Evolutionary conservation across 352 stramenopile genomes (phyloP).

Genomic region (Vaucheria bursata): DNA sequence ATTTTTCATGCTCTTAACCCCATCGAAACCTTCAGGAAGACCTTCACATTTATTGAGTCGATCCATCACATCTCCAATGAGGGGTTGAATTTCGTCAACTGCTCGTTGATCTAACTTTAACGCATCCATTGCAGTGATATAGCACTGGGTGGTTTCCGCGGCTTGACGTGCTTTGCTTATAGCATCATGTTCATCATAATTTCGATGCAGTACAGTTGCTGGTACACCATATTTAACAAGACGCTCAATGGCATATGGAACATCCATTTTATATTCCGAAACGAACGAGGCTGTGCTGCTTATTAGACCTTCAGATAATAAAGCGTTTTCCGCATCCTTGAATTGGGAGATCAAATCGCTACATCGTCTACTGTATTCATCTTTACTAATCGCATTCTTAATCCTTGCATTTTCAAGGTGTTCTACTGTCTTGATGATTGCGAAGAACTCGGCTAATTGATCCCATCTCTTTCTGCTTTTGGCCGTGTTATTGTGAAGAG

Average conservation of each 20-base stretch:
- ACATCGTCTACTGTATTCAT: slow-evolving; percentile 87
- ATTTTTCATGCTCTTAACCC: slow-evolving; percentile 77
- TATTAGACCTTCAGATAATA: slow-evolving; percentile 60
- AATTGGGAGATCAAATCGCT: slow-evolving; percentile 96
- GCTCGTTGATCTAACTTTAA: slow-evolving; percentile 92
- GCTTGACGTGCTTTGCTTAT: slow-evolving; percentile 62
- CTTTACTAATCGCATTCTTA: slow-evolving; percentile 80
- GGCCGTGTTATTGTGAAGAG: slow-evolving; percentile 26
- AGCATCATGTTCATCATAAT: slow-evolving; percentile 56
- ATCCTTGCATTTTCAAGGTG: slow-evolving; percentile 92
- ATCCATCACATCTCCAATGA: slow-evolving; percentile 90
- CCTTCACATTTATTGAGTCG: slow-evolving; percentile 59
- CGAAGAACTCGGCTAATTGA: slow-evolving; percentile 42
- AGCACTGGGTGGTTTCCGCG: slow-evolving; percentile 85
- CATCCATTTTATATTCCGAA: slow-evolving; percentile 87
- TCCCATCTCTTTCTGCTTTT: slow-evolving; percentile 38
- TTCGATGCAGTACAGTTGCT: slow-evolving; percentile 50
- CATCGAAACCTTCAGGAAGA: slow-evolving; percentile 81
- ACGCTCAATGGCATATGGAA: slow-evolving; percentile 79
- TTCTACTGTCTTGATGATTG: slow-evolving; percentile 93
- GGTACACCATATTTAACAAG: slow-evolving; percentile 82
- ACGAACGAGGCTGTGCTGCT: slow-evolving; percentile 71
- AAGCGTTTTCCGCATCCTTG: slow-evolving; percentile 84
- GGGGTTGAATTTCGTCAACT: slow-evolving; percentile 91
- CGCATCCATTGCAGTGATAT: slow-evolving; percentile 96